Conservation (phyloP, 2,329 filamentous ascomycete genomes). For the Arthrobotrys conoides region DNA sequence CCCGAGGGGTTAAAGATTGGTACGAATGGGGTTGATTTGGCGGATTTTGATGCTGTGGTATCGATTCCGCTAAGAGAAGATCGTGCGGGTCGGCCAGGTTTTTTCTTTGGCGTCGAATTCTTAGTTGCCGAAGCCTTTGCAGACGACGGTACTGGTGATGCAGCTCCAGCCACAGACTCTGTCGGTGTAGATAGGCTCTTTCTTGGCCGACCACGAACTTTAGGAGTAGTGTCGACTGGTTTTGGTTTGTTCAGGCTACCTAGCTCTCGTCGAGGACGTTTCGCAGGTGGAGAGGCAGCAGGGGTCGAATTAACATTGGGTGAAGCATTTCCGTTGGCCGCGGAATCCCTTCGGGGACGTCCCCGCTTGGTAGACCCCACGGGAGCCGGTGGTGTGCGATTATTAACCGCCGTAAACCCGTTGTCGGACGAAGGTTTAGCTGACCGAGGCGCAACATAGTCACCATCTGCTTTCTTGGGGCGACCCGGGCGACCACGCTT, state of each 20-base stretch:
- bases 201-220: slow-evolving; percentile 37
- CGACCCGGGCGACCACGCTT: slow-evolving; percentile 47
- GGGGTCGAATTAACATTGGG: slow-evolving; percentile 19
- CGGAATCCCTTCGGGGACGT: slow-evolving; percentile 35
- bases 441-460: slow-evolving; percentile 29
- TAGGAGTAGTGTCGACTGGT: slow-evolving; percentile 10
- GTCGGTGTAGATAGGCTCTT: slow-evolving; percentile 30
- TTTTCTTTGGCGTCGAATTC: slow-evolving; percentile 37
- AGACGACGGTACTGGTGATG: neutral
- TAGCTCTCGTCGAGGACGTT: slow-evolving; percentile 23
- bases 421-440: slow-evolving; percentile 1
- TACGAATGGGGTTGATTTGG: slow-evolving; percentile 10
- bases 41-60: neutral
- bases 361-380: slow-evolving; percentile 33
- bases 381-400: neutral
- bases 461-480: slow-evolving; percentile 39
- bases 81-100: slow-evolving; percentile 35
- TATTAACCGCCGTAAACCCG: slow-evolving; percentile 40
- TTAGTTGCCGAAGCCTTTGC: neutral
- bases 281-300: slow-evolving; percentile 34
- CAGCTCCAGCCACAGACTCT: slow-evolving; percentile 5
- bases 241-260: slow-evolving; percentile 27
- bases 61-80: slow-evolving; percentile 30
- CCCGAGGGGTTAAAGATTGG: slow-evolving; percentile 40
- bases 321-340: neutral